Evolutionary conservation across 495 filamentous ascomycete genomes (phyloP), one percentile per base, ranked within the genome.

Genomic region (Glutinoglossum americanum): DNA sequence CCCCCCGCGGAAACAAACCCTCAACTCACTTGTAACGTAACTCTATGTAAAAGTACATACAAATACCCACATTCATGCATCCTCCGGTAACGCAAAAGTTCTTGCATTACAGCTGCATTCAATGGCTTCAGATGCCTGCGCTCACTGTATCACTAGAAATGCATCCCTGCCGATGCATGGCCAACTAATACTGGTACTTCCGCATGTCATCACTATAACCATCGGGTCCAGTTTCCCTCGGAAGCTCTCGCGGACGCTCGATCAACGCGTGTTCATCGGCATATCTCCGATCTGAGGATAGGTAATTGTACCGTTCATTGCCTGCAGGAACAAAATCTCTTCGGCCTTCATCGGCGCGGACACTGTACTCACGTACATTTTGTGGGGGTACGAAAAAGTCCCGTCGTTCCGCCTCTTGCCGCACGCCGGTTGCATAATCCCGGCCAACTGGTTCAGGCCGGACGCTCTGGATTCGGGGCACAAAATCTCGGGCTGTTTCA

Each of bases 401-500:
- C 23, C 32, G 27, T 30, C 32, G 27, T 25, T 53, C 54, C 23
- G 27, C 33, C 6, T 45, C 54, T 7, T 53, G 56, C 11, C 30
- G 27, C 41, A 25, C 15, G 7, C 39, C 37, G n/a, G 26, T 30
- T 27, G 56, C 25, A 26, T 47, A 58, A 19, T 47, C 56, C 23
- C 54, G 32, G n/a, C 39, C 32, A 45, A 39, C 39, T 17, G 39
- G 39, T n/a, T 58, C 56, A 1, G 56, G 56, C 3, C 44, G 56
- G 19, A 58, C 56, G 21, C 56, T 58, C 44, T 58, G 56, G 30
- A 49, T 23, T 58, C 56, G 33, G 21, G 56, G 44, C n/a, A 33
- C 56, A 54, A 41, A 58, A 6, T 58, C 56, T 23, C 37, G 41
- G 54, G 56, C 56, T 26, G 19, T 25, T 26, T 58, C 56, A 30